Evolutionary conservation across 2,329 filamentous ascomycete species (phyloP).

Genomic region (Fusarium chaquense): DNA sequence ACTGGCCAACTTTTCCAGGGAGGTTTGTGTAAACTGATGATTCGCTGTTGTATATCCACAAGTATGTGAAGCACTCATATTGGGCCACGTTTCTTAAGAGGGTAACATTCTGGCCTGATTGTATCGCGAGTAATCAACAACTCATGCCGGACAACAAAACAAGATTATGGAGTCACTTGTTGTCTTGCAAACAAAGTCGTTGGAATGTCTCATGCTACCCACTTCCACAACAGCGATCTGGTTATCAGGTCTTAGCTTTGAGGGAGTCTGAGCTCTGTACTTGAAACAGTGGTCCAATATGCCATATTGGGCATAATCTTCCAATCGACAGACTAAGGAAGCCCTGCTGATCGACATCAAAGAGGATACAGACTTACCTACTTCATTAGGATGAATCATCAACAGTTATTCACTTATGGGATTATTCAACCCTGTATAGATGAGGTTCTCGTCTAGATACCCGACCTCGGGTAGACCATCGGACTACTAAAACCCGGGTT

Average conservation of each 20-base stretch:
- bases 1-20: neutral
- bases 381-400: neutral
- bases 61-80: constrained; percentile 2
- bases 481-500: constrained; percentile 33
- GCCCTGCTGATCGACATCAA: neutral
- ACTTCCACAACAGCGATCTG: neutral
- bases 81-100: constrained; percentile 6
- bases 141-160: constrained; percentile 5
- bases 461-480: constrained; percentile 31
- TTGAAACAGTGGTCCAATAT: neutral
- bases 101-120: constrained; percentile 8
- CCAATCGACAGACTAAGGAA: neutral
- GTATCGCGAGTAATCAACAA: constrained; percentile 1
- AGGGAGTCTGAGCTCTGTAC: neutral
- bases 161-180: neutral
- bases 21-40: neutral
- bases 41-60: constrained; percentile 4
- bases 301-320: neutral
- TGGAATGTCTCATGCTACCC: neutral
- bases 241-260: neutral
- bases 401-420: neutral
- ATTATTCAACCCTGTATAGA: neutral
- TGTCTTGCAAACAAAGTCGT: neutral
- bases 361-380: neutral
- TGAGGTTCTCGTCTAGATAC: constrained; percentile 27